Conservation (phyloP, 371 early-diverging fungal species). For the Circinella umbellata region DNA sequence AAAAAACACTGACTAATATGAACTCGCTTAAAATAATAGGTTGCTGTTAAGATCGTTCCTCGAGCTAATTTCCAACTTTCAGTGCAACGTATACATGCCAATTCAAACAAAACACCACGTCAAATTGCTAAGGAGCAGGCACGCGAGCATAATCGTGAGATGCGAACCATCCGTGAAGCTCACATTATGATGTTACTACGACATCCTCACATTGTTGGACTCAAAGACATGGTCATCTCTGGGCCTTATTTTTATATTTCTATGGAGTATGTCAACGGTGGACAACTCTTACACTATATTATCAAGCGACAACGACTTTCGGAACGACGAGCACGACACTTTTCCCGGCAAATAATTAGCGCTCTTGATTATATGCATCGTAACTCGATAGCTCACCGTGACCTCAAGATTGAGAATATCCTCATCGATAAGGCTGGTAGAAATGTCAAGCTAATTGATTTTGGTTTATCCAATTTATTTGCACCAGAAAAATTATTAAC, state of each 20-base stretch:
- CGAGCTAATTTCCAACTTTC: conserved; percentile 36
- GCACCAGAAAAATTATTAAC: conserved; percentile 80
- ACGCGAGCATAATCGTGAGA: conserved; percentile 77
- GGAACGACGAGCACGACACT: conserved; percentile 88
- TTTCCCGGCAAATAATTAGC: conserved; percentile 92
- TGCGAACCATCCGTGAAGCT: conserved; percentile 89
- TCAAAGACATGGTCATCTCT: conserved; percentile 85
- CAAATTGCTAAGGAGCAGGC: conserved; percentile 50
- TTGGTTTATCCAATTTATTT: conserved; percentile 95
- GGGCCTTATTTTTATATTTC: conserved; percentile 89
- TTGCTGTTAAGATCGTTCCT: conserved; percentile 55
- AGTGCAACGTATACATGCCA: conserved; percentile 8
- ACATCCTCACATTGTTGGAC: conserved; percentile 87
- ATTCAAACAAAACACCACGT: conserved; percentile 27
- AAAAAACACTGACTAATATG: too few species aligned
- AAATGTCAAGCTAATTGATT: conserved; percentile 92
- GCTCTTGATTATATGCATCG: conserved; percentile 94
- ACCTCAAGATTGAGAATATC: conserved; percentile 97
- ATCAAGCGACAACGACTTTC: conserved; percentile 87
- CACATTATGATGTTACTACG: conserved; percentile 91
- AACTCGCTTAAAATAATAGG: conserved; percentile 21
- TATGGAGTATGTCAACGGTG: conserved; percentile 92
- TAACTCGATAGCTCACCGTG: conserved; percentile 97
- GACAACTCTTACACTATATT: conserved; percentile 89
- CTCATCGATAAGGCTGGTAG: conserved; percentile 83